Evolutionary conservation across 257 asterid species (phyloP), one percentile per base, ranked within the genome.

Genomic region (Penstemon barbatus): DNA sequence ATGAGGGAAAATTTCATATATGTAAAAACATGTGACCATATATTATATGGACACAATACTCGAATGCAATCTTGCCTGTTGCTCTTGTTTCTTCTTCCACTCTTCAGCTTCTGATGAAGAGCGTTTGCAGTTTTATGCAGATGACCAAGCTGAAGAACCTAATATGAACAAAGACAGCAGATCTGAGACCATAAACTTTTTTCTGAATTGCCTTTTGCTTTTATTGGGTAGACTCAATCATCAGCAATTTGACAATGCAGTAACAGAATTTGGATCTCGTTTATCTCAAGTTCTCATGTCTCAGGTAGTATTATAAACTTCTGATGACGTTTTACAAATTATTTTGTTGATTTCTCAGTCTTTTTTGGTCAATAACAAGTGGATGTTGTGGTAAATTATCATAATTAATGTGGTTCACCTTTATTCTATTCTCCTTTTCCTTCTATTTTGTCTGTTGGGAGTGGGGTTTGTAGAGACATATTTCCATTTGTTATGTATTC

Each of bases 171-270:
- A 80, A 62, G 80, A 78, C 66, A 80, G 89, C 79, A 84, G 86
- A 75, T 71, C 71, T 41, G 95, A 86, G 74, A 92, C 92, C 33
- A 65, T 87, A 9, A 86, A 74, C 60, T 89, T 92, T 80, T 92
- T 92, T 77, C 65, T 92, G 79, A 89, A 86, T 71, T 92, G 98
- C 79, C 83, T 89, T 69, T 71, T 88, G 75, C 96, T 92, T 79
- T 77, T 86, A 63, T 68, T 92, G 88, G 96, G 98, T 38, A 85
- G 89, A 54, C 75, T 92, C 63, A 78, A 81, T 82, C 66, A 69
- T 65, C 85, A 82, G 80, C 87, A 82, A 69, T 86, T 89, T 74
- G 88, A 71, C 63, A 74, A 67, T 61, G 84, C 88, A 71, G 57
- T 86, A 69, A 73, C 77, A 59, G 96, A 92, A 72, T 83, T 70